Evolutionary conservation across 1,139 yeast species (phyloP), one percentile per base, ranked within the genome.

Genomic region (Suhomyces yuchorum): DNA sequence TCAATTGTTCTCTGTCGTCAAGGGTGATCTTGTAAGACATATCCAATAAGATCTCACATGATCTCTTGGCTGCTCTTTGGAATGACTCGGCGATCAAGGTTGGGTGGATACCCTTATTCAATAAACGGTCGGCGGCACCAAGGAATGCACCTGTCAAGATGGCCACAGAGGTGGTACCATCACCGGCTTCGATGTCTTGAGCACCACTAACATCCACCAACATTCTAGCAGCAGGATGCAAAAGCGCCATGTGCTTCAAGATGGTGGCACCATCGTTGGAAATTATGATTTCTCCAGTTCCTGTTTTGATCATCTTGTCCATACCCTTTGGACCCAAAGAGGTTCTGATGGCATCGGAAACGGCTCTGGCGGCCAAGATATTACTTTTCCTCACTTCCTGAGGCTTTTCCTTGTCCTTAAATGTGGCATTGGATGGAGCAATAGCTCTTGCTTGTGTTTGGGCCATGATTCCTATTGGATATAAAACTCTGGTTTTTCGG

Each of bases 181-280:
- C 99, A 49, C 99, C 99, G 19, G 99, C 98, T 67, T 92, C 99
- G 32, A 92, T 86, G 61, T 93, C 99, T 70, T 93, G 99, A 1
- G 99, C 98, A 42, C 93, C 97, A 54, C 96, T 87, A 24, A 95
- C 90, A 65, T 95, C 99, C 43, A 93, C 99, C 59, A 93, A 80
- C 98, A 95, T 93, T 63, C 92, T 85, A 2, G 99, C 99, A 2
- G 97, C 99, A 2, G 99, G 99, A 66, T 91, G 99, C 60, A 95
- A 78, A 39, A 95, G 96, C 8, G 97, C 98, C 95, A 95, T 93
- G 65, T 95, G 98, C 63, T 90, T 87, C 59, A 95, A 76, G 60
- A 95, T 95, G 15, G 98, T 91, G 65, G 96, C 98, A 37, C 99
- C 99, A 70, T 93, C 99, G 67, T 93, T 95, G 54, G 98, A 91